Evolutionary conservation across 306 rosid species (phyloP), one percentile per base, ranked within the genome.

Genomic region (Dryas alaskensis): DNA sequence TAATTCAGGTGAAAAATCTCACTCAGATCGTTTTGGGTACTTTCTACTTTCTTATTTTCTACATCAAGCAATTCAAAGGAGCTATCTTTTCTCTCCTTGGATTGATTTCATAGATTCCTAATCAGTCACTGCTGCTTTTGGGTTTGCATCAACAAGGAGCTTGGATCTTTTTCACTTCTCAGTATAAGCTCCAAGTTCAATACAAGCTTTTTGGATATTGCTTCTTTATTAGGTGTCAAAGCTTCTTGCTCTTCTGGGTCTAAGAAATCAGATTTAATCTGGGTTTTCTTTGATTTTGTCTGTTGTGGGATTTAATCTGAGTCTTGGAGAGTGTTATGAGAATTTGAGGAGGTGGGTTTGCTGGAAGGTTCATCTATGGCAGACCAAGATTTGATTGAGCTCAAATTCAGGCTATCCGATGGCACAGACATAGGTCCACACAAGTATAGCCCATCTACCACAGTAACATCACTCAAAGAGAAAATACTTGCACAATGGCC

Each of bases 401-500:
- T 83, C 61, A 83, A 76, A 72, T 79, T 83, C 69, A 83, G 86
- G 78, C 83, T 83, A 52, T 59, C 73, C 7, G 86, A 83, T 79
- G 86, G 86, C 60, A 72, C 79, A 27, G 86, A 83, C 46, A 79
- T 83, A 16, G 86, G 86, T 42, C 86, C 86, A 14, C 78, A 48
- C 67, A 83, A 72, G 73, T 79, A 79, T 51, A 79, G 81, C 68
- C 76, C 83, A 54, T 49, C 84, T 17, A 69, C 78, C 19, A 71
- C 86, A 63, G 86, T 83, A 22, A 70, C 81, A 53, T 72, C 84
- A 72, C 86, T 83, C 51, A 83, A 83, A 37, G 86, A 76, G 63
- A 79, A 79, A 74, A 79, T 83, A 46, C 73, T 83, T 55, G 60
- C 84, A 50, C 84, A 83, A 57, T 83, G 86, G 86, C 86, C 86